Percentiles rank a stretch among this genome's conserved stretches.
Evolutionary conservation across 495 filamentous ascomycete species (phyloP).

Genomic region (Hypoxylon fragiforme): DNA sequence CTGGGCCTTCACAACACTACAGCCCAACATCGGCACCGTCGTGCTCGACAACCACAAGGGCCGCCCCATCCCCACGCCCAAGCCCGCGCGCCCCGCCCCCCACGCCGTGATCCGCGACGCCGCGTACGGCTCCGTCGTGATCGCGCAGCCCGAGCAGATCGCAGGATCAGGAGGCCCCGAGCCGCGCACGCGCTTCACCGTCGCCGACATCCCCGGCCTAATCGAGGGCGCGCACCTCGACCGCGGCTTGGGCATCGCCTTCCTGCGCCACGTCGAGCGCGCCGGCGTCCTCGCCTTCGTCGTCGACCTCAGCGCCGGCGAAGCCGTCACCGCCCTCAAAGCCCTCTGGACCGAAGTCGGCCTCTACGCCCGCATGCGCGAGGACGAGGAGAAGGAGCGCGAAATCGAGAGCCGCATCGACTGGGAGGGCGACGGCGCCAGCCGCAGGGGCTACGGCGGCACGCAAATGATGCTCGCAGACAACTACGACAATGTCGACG

Average conservation of each 20-base stretch:
- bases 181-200: constrained; percentile 76
- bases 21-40: constrained; percentile 93
- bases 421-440: constrained; percentile 41
- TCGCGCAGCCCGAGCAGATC: constrained; percentile 18
- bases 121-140: constrained; percentile 29
- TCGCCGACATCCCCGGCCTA: constrained; percentile 94
- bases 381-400: constrained; percentile 59
- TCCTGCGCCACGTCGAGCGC: constrained; percentile 91
- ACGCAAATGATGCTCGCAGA: constrained; percentile 42
- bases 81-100: constrained; percentile 41
- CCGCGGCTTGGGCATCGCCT: constrained; percentile 86
- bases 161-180: constrained; percentile 34
- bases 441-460: constrained; percentile 16
- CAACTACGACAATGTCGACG: constrained; percentile 31
- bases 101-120: constrained; percentile 37
- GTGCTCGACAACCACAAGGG: constrained; percentile 83
- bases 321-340: constrained; percentile 76
- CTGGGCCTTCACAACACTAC: constrained; percentile 96
- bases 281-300: constrained; percentile 93
- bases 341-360: constrained; percentile 87
- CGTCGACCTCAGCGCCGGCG: constrained; percentile 77
- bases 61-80: constrained; percentile 46
- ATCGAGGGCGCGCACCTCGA: constrained; percentile 90
- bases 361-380: constrained; percentile 77
- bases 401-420: constrained; percentile 49